Base-by-base conservation (phyloP, 306 rosid species). In the Parietaria judaica region DNA sequence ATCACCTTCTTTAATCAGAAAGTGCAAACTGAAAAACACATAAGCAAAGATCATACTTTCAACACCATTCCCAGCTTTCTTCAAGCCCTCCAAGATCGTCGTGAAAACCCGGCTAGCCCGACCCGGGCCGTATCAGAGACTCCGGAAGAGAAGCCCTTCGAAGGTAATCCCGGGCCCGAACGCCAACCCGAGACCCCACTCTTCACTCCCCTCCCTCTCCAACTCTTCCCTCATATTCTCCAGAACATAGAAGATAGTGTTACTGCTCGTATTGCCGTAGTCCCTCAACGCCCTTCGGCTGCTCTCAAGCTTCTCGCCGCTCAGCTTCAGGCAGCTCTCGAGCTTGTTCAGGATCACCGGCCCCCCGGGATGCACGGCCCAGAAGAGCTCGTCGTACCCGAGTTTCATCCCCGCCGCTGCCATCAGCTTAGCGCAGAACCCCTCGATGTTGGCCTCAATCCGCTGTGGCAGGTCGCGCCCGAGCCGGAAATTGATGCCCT, bases 351-450 rank as follows among this genome's bases (percentile, higher is more conserved):
- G 84, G 54, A 94, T 94, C 11, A 97, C 99, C 0, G 95, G 99
- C 2, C 97, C 95, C 3, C 99, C 95, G 0, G 95, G 99, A 72
- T 94, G 99, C 14, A 94, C 97, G 0, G 91, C 95, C 99, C 99
- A 89, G 51, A 94, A 94, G 79, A 94, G 63, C 1, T 84, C 94
- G 54, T 94, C 83, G 64, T 82, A 89, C 4, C 77, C 83, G 3
- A 7, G 14, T 52, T 77, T 75, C 67, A 66, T 35, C 36, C 44
- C 60, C 0, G 70, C 69, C 53, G 82, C 79, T 2, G 61, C 81
- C 79, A 84, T 79, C 0, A 94, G 73, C 66, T 84, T 94, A 51
- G 55, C 79, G 66, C 99, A 88, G 54, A 94, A 94, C 6, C 54
- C 89, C 68, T 94, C 95, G 15, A 88, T 94, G 82, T 86, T 94